These are phyloP conservation scores for Rhypophila decipiens DNA, from an alignment of 495 filamentous ascomycete species.

Conservation along the genomic window DNA sequence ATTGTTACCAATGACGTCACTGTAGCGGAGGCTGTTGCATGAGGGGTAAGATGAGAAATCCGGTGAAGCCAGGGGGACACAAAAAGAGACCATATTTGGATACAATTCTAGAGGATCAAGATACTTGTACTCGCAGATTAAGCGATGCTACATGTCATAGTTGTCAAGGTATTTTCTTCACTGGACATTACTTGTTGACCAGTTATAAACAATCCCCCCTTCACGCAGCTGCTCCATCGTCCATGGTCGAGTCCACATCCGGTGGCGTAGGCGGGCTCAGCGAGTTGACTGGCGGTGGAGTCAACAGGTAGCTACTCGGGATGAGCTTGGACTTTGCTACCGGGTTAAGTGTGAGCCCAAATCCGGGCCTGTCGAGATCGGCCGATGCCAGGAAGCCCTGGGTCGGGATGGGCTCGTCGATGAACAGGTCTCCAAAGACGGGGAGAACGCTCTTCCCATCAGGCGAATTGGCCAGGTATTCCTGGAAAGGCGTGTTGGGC, in stretches of 20 bases:
- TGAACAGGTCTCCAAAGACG: conserved; percentile 85
- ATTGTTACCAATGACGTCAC: no score
- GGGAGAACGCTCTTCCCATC: conserved; percentile 83
- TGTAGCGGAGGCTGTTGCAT: no score
- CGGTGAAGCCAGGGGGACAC: no score
- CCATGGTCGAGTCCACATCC: not conserved
- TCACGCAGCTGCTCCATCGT: not conserved
- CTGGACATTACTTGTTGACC: not conserved
- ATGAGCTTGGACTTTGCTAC: conserved; percentile 63
- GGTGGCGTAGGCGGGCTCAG: conserved; percentile 37
- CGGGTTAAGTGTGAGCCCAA: conserved; percentile 81
- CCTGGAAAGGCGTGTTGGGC: conserved; percentile 86
- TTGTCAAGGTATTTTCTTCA: not conserved
- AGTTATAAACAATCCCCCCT: not conserved
- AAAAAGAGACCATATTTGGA: no score
- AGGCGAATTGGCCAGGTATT: conserved; percentile 86
- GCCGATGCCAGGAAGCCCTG: conserved; percentile 73
- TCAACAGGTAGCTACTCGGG: conserved; percentile 63
- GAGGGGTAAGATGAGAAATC: no score
- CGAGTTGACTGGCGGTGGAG: conserved; percentile 58
- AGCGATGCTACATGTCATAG: no score
- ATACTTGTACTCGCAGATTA: no score
- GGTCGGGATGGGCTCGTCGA: conserved; percentile 82
- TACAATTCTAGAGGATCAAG: no score
- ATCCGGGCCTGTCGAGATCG: conserved; percentile 81